Percentiles rank a stretch among this genome's conserved stretches.
phyloP scores from a whole-genome alignment of 495 filamentous ascomycete species.

The Staphylotrichum tortipilum region DNA sequence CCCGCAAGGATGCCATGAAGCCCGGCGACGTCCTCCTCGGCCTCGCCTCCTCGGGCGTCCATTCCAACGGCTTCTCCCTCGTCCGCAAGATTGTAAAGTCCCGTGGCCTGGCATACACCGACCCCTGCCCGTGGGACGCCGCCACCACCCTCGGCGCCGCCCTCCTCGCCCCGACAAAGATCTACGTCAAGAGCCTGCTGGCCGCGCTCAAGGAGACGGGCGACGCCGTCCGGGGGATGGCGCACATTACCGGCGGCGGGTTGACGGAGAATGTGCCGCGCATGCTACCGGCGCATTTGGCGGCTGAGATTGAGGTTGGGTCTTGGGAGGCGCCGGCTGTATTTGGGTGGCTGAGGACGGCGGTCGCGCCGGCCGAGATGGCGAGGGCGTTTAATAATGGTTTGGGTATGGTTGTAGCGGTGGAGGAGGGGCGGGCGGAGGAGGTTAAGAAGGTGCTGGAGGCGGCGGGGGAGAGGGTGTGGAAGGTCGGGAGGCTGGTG shows the following conservation, averaged over 20 bases:
- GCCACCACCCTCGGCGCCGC: slow-evolving; percentile 53
- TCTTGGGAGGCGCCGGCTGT: slow-evolving; percentile 65
- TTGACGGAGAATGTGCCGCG: slow-evolving; percentile 86
- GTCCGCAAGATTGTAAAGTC: slow-evolving; percentile 76
- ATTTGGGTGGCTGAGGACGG: slow-evolving; percentile 74
- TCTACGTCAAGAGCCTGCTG: slow-evolving; percentile 71
- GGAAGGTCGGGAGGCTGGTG: slow-evolving; percentile 61
- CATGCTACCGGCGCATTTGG: slow-evolving; percentile 70
- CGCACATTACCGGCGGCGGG: slow-evolving; percentile 94
- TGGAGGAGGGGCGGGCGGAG: slow-evolving; percentile 48
- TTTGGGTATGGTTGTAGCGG: slow-evolving; percentile 84
- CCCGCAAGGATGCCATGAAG: slow-evolving; percentile 64
- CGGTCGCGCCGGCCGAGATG: slow-evolving; percentile 69
- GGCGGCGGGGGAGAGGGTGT: slow-evolving; percentile 66
- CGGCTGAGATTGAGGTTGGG: slow-evolving; percentile 65
- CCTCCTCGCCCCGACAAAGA: slow-evolving; percentile 69
- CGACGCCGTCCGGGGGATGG: slow-evolving; percentile 65
- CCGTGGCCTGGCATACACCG: slow-evolving; percentile 57
- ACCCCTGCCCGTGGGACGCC: slow-evolving; percentile 63
- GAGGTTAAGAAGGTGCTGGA: slow-evolving; percentile 46
- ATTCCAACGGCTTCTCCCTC: slow-evolving; percentile 94
- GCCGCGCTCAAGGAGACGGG: slow-evolving; percentile 43
- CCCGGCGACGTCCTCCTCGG: slow-evolving; percentile 77
- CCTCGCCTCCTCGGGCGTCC: slow-evolving; percentile 71
- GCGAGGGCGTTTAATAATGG: slow-evolving; percentile 89